Base-by-base conservation (phyloP, 768 basidiomycete species). In the Kwoniella sp. region DNA sequence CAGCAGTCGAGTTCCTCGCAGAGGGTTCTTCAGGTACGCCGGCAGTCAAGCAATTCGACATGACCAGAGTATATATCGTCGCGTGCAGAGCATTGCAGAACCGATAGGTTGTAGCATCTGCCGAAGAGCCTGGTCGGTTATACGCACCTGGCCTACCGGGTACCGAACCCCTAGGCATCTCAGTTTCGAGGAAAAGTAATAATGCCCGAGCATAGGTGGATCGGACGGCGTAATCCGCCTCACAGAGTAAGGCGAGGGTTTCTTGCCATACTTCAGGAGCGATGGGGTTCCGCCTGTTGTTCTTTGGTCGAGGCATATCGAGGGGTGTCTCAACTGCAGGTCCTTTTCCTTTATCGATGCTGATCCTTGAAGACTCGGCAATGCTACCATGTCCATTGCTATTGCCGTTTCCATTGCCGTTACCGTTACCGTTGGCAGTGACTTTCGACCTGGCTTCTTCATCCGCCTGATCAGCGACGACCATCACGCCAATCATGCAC, bases 231-330 rank as follows among this genome's bases (percentile, higher is more conserved):
- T 85, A 88, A 60, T 91, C 88, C 13, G 81, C 78, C 74, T 95
- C 91, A 75, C 91, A 94, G 3, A 95, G 80, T 26, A 96, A 83
- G 52, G 88, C 88, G 48, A 95, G 79, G 1, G 90, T 93, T 65
- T 95, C 92, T 76, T 92, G 90, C 92, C 92, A 95, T 33, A 89
- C 85, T 73, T 92, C 91, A 27, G 89, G 88, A 2, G 88, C 83
- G 30, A 96, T 85, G 65, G 74, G 73, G 64, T 82, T 81, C 12
- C 77, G 64, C 47, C 75, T 51, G 13, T 60, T 62, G 15, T 44
- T 53, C 15, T 55, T 49, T 25, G 27, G 54, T 6, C 60, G 63
- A 13, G 55, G 59, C n/a, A 55, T 55, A 33, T 67, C 67, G 8
- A 61, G 24, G 1, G 72, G 72, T 29, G 68, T 63, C 10, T 50